Evolutionary conservation across 148 eudicot genomes (phyloP).

Genomic region (Chenopodium quinoa): DNA sequence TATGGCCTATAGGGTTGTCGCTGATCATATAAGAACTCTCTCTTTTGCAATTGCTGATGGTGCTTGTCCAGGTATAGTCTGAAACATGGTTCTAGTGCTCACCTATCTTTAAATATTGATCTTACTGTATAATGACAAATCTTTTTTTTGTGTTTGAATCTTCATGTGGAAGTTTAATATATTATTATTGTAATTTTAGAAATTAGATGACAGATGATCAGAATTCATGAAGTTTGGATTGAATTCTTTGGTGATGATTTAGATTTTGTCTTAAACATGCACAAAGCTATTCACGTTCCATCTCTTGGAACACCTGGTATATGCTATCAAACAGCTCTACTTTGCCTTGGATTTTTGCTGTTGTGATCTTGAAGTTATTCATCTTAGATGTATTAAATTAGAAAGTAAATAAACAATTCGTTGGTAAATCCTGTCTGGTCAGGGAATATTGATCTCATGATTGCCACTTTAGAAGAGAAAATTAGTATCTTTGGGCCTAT

Average conservation of each 20-base stretch:
- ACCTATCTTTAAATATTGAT: background rate
- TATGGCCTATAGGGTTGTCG: constrained; percentile 98
- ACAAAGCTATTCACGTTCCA: background rate
- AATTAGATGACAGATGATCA: background rate
- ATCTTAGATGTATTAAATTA: background rate
- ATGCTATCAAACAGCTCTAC: background rate
- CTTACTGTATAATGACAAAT: background rate
- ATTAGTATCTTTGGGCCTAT: background rate
- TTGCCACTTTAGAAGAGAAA: background rate
- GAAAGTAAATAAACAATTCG: background rate
- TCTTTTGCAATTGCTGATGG: constrained; percentile 99
- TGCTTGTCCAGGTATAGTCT: constrained; percentile 76
- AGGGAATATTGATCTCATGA: background rate
- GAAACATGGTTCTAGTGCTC: background rate
- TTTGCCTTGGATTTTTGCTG: background rate
- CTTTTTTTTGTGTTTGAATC: background rate
- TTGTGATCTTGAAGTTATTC: background rate
- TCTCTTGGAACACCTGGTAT: background rate
- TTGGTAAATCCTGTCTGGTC: background rate
- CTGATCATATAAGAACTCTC: constrained; percentile 96
- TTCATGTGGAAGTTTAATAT: background rate
- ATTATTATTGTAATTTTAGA: background rate
- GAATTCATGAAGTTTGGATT: background rate
- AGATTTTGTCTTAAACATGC: background rate
- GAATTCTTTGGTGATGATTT: background rate